Evolutionary conservation across 2,329 filamentous ascomycete genomes (phyloP).

Genomic region (Colletotrichum costaricense): DNA sequence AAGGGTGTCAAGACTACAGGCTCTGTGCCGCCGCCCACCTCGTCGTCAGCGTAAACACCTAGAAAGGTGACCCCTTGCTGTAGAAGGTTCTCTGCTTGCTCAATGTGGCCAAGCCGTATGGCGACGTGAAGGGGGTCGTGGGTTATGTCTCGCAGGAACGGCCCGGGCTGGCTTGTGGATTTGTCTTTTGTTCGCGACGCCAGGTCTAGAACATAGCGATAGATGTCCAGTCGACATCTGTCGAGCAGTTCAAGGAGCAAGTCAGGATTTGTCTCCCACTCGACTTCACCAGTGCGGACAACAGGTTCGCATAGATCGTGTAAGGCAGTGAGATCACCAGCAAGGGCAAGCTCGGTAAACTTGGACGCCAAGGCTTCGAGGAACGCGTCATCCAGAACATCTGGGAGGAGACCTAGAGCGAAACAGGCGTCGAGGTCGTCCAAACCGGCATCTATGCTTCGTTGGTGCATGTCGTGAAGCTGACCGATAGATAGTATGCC

Average conservation of each 20-base stretch:
- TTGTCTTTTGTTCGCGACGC: slow-evolving; percentile 40
- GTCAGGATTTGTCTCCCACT: slow-evolving; percentile 38
- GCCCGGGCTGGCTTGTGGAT: slow-evolving; percentile 6
- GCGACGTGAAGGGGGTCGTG: slow-evolving; percentile 44
- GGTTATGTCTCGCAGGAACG: slow-evolving; percentile 40
- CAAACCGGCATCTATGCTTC: slow-evolving; percentile 40
- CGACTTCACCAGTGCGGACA: slow-evolving; percentile 41
- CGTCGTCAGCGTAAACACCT: slow-evolving; percentile 25
- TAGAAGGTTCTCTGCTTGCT: slow-evolving; percentile 36
- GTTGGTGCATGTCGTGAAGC: slow-evolving; percentile 43
- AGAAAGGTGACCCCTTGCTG: slow-evolving; percentile 38
- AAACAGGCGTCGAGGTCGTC: slow-evolving; percentile 44
- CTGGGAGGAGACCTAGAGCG: slow-evolving; percentile 39
- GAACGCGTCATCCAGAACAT: slow-evolving; percentile 34
- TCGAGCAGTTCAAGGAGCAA: slow-evolving; percentile 42
- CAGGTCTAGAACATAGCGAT: slow-evolving; percentile 43
- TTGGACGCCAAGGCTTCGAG: slow-evolving; percentile 37
- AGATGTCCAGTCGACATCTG: slow-evolving; percentile 39
- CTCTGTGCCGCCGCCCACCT: neutral
- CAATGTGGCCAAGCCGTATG: slow-evolving; percentile 42
- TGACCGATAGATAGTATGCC: slow-evolving; percentile 35
- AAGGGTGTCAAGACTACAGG: slow-evolving; percentile 41
- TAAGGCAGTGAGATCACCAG: slow-evolving; percentile 40
- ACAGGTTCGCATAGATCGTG: slow-evolving; percentile 43
- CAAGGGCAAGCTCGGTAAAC: slow-evolving; percentile 40